Percentiles rank a stretch among this genome's conserved stretches.
These are phyloP conservation scores for Lipomyces mesembrius DNA, from an alignment of 805 yeast genomes.

Conservation along the genomic window DNA sequence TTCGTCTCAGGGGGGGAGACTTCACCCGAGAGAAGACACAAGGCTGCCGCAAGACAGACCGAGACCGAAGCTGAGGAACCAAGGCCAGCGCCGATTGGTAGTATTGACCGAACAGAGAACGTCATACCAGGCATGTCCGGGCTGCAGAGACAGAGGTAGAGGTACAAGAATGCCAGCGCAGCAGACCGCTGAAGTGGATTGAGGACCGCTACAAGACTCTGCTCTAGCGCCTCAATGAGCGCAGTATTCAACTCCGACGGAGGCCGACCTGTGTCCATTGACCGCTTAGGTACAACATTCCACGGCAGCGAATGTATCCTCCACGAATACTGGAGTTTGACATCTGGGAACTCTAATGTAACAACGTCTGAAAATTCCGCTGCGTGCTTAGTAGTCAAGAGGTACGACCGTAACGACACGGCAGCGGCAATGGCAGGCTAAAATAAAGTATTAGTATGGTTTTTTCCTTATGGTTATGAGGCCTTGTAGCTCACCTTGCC, in stretches of 20 bases:
- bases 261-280: conserved; percentile 27
- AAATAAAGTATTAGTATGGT: conserved; percentile 11
- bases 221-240: conserved; percentile 56
- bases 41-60: conserved; percentile 74
- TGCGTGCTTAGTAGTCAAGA: conserved; percentile 60
- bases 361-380: conserved; percentile 51
- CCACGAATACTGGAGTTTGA: conserved; percentile 71
- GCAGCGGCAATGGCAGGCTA: conserved; percentile 96
- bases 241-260: conserved; percentile 60
- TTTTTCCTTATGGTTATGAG: background rate
- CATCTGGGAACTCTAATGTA: conserved; percentile 81
- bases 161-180: conserved; percentile 80
- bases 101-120: conserved; percentile 75
- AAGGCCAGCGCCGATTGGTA: conserved; percentile 96
- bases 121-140: conserved; percentile 55
- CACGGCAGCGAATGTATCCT: conserved; percentile 63
- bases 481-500: conserved; percentile 53
- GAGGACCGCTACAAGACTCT: conserved; percentile 52
- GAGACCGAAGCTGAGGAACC: conserved; percentile 93
- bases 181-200: conserved; percentile 72
- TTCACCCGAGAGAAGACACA: conserved; percentile 28
- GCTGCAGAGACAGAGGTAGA: conserved; percentile 64
- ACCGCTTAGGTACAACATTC: conserved; percentile 46
- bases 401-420: conserved; percentile 79
- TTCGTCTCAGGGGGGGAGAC: conserved; percentile 21